Percentiles rank a stretch among this genome's conserved stretches.
These are phyloP conservation scores for Vitis amurensis DNA, from an alignment of 164 flowering plant genomes.

Conservation along the genomic window DNA sequence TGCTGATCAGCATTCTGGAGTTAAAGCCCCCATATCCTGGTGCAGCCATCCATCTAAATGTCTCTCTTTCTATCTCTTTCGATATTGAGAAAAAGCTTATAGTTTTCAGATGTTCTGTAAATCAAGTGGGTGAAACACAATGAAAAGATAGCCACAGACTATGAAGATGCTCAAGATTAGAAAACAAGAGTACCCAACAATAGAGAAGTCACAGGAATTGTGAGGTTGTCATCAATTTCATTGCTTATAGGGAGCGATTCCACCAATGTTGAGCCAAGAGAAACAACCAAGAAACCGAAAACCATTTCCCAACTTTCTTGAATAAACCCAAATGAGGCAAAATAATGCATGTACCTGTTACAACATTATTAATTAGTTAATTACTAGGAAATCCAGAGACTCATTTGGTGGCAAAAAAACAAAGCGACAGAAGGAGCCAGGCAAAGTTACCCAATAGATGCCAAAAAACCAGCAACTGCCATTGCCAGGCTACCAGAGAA, in stretches of 20 bases:
- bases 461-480: conserved; percentile 74
- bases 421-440: background rate
- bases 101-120: too few species aligned
- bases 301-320: conserved; percentile 53
- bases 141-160: too few species aligned
- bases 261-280: conserved; percentile 66
- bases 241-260: conserved; percentile 90
- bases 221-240: conserved; percentile 86
- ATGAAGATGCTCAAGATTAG: conserved; percentile 15
- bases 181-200: conserved; percentile 62
- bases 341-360: conserved; percentile 82
- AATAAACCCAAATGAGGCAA: conserved; percentile 62
- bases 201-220: conserved; percentile 72
- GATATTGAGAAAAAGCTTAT: too few species aligned
- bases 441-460: conserved; percentile 58
- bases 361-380: conserved; percentile 2
- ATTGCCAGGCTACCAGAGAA: conserved; percentile 75
- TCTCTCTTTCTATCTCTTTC: too few species aligned
- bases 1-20: too few species aligned
- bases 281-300: conserved; percentile 61
- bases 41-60: too few species aligned
- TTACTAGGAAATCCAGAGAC: background rate
- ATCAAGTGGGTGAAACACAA: too few species aligned
- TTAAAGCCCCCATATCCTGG: too few species aligned
- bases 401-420: background rate